phyloP scores from a whole-genome alignment of 805 yeast genomes.

The Schwanniomyces polymorphus region DNA sequence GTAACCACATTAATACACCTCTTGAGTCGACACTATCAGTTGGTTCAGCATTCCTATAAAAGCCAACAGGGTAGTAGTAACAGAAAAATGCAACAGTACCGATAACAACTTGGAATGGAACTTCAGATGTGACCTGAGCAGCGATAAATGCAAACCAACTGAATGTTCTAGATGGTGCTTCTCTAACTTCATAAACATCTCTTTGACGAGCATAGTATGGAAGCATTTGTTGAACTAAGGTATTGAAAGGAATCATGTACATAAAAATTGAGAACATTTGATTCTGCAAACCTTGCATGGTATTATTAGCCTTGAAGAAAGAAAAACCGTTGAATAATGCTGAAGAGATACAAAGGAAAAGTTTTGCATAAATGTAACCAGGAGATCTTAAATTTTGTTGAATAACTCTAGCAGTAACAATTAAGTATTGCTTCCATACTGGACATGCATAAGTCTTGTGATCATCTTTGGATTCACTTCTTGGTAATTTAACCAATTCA shows the following conservation, averaged over 20 bases:
- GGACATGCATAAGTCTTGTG: conserved; percentile 30
- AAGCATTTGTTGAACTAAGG: conserved; percentile 41
- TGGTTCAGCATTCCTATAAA: conserved; percentile 51
- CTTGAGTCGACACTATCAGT: conserved; percentile 37
- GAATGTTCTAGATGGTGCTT: conserved; percentile 44
- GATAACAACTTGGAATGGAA: conserved; percentile 45
- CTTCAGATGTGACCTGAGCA: conserved; percentile 45
- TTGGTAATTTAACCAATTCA: conserved; percentile 39
- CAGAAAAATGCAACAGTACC: conserved; percentile 43
- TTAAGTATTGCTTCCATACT: conserved; percentile 28
- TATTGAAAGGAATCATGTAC: conserved; percentile 38
- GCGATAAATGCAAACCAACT: conserved; percentile 42
- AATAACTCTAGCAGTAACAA: conserved; percentile 24
- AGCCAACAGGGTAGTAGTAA: conserved; percentile 63
- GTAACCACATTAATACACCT: conserved; percentile 40
- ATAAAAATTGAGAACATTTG: conserved; percentile 55
- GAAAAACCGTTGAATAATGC: conserved; percentile 72
- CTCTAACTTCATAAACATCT: conserved; percentile 48
- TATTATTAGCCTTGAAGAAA: conserved; percentile 61
- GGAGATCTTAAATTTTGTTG: conserved; percentile 57
- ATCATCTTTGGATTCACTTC: conserved; percentile 23
- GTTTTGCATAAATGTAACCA: conserved; percentile 60
- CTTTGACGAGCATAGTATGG: conserved; percentile 45
- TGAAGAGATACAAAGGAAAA: conserved; percentile 51
- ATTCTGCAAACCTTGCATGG: conserved; percentile 65